phyloP scores from a whole-genome alignment of 2,329 filamentous ascomycete species.

The Chaetomium strumarium region DNA sequence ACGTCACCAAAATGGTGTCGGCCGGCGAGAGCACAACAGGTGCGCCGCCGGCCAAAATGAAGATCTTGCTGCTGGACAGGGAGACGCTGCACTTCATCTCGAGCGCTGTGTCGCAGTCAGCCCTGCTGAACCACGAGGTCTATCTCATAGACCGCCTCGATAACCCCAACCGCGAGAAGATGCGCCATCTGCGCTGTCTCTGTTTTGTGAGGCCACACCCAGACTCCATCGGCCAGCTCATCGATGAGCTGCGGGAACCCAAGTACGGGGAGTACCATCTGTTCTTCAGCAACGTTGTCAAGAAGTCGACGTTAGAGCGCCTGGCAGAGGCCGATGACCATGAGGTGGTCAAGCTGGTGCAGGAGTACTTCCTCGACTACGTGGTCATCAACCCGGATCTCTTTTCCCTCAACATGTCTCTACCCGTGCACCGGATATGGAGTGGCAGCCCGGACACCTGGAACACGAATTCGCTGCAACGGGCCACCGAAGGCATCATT shows the following conservation, averaged over 20 bases:
- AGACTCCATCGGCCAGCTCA: constrained; percentile 85
- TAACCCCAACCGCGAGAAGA: constrained; percentile 85
- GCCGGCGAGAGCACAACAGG: constrained; percentile 62
- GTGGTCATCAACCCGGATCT: constrained; percentile 92
- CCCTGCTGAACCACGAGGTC: constrained; percentile 90
- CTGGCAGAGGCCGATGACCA: constrained; percentile 95
- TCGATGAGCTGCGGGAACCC: constrained; percentile 91
- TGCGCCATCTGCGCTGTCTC: constrained; percentile 91
- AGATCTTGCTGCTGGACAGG: constrained; percentile 87
- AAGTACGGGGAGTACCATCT: constrained; percentile 97
- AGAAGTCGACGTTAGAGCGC: constrained; percentile 90
- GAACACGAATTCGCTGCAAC: constrained; percentile 82
- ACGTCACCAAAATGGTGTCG: constrained; percentile 94
- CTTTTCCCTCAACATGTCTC: constrained; percentile 70
- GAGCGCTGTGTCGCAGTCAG: constrained; percentile 90
- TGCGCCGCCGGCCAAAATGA: constrained; percentile 84
- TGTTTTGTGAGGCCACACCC: constrained; percentile 90
- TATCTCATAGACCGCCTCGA: constrained; percentile 96
- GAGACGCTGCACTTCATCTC: constrained; percentile 94
- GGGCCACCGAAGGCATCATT: constrained; percentile 80
- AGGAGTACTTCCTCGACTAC: constrained; percentile 96
- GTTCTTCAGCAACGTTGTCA: constrained; percentile 96
- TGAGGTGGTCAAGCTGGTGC: constrained; percentile 88
- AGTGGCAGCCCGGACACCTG: constrained; percentile 75
- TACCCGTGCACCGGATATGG: constrained; percentile 74